Percentiles rank a stretch among this genome's conserved stretches.
Evolutionary conservation across 805 yeast genomes (phyloP).

Genomic region (Kodamaea hsintzibuensis): DNA sequence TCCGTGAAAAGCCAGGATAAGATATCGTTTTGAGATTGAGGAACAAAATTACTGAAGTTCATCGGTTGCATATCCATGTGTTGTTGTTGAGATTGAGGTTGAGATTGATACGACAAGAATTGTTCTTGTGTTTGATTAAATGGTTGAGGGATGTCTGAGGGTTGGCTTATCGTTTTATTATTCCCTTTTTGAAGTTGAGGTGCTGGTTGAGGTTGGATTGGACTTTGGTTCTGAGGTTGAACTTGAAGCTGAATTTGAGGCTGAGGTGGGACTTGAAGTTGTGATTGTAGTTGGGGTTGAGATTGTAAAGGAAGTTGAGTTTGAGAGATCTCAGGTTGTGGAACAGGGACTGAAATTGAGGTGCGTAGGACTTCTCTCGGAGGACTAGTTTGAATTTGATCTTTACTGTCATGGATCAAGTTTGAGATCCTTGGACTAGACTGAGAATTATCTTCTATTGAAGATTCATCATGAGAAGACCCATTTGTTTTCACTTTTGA

Average conservation of each 20-base stretch:
- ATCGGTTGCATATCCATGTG: neutral
- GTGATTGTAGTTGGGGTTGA: too few relatives aligned
- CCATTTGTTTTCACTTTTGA: neutral
- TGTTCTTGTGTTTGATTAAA: neutral
- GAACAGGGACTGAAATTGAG: too few relatives aligned
- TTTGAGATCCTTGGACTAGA: neutral
- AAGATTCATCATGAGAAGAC: neutral
- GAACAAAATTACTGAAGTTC: slow-evolving; percentile 9
- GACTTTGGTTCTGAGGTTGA: neutral
- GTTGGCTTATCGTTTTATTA: neutral
- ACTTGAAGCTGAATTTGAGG: neutral
- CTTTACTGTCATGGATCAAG: neutral
- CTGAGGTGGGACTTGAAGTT: neutral
- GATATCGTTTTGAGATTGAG: slow-evolving; percentile 39
- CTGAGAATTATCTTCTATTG: neutral
- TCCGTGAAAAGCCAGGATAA: slow-evolving; percentile 43
- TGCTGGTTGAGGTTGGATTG: neutral
- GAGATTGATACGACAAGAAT: neutral
- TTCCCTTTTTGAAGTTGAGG: neutral
- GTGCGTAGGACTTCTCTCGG: neutral
- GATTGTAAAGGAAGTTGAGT: too few relatives aligned
- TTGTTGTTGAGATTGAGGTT: neutral
- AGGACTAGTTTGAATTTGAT: neutral
- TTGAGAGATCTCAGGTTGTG: too few relatives aligned
- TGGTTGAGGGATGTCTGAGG: neutral